Evolutionary conservation across 2,329 filamentous ascomycete species (phyloP).

Genomic region (Fusarium miscanthi): DNA sequence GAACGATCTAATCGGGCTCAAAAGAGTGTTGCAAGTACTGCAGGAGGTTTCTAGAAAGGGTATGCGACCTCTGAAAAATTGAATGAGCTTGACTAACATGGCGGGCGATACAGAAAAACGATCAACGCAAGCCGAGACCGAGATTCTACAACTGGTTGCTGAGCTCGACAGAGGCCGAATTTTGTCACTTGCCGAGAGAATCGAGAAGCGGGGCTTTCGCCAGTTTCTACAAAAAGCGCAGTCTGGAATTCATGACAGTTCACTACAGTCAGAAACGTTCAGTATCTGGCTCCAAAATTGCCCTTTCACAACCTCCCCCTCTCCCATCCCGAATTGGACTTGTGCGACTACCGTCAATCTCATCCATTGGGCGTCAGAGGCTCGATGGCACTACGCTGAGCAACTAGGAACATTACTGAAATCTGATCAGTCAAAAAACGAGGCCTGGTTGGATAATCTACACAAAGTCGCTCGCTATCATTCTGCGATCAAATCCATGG

Average conservation of each 20-base stretch:
- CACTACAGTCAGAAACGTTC: neutral
- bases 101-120: neutral
- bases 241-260: fast-evolving
- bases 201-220: neutral
- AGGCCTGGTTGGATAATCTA: constrained; percentile 24
- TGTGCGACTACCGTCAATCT: neutral
- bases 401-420: constrained; percentile 31
- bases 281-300: neutral
- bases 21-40: constrained; percentile 7
- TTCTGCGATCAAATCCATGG: constrained; percentile 43
- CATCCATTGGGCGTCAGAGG: constrained; percentile 44
- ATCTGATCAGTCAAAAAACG: neutral
- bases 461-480: constrained; percentile 47
- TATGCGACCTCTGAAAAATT: neutral
- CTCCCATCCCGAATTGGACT: neutral
- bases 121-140: constrained; percentile 14
- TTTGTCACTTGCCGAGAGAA: neutral
- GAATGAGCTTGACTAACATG: neutral
- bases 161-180: neutral
- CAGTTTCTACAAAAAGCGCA: fast-evolving
- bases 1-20: neutral
- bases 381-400: constrained; percentile 41
- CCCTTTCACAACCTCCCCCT: neutral
- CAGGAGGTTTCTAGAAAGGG: neutral
- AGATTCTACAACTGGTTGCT: constrained; percentile 5